Evolutionary conservation across 1,284 basidiomycete genomes (phyloP), one percentile per base, ranked within the genome.

Genomic region (Trametes polyzona): DNA sequence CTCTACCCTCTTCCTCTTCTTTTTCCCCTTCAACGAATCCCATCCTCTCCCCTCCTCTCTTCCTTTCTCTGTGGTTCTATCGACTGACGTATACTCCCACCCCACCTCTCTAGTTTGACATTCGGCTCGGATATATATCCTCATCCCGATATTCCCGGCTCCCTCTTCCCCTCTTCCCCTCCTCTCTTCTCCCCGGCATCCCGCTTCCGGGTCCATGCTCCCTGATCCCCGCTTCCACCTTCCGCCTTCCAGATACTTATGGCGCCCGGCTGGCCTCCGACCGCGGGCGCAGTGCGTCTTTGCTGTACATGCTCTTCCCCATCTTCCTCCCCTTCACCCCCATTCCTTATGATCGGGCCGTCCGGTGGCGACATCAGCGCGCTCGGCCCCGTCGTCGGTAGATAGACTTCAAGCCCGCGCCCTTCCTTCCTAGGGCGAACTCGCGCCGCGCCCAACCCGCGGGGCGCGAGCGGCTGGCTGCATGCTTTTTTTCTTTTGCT

Each of bases 61-160:
- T 16, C 12, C 36, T 19, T 14, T n/a, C 29, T 24, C 35, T 33
- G 40, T 30, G 29, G 21, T 26, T 42, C 41, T 33, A 19, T 17
- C 41, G 5, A 26, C 24, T 12, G 8, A 29, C 41, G 41, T 52
- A 52, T 19, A 17, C 40, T 19, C 35, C 35, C 42, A 27, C 35
- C 24, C 8, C 27, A 23, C 37, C 14, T 17, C 43, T 33, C 19
- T 36, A 24, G 14, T 46, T 30, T 43, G 42, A 47, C 47, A 29
- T 44, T 53, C 35, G 41, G 55, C 30, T 40, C 43, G 56, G 47
- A 57, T 47, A 52, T 52, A 48, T 43, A 30, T 42, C 47, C 23
- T 35, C 29, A 4, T 6, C 30, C 23, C 24, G 16, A 23, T 24
- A 41, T 35, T 35, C 33, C 11, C 41, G 41, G 29, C 24, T 43